Percentiles rank a stretch among this genome's conserved stretches.
Conservation (phyloP, 164 flowering plant genomes). For the Buxus sempervirens region DNA sequence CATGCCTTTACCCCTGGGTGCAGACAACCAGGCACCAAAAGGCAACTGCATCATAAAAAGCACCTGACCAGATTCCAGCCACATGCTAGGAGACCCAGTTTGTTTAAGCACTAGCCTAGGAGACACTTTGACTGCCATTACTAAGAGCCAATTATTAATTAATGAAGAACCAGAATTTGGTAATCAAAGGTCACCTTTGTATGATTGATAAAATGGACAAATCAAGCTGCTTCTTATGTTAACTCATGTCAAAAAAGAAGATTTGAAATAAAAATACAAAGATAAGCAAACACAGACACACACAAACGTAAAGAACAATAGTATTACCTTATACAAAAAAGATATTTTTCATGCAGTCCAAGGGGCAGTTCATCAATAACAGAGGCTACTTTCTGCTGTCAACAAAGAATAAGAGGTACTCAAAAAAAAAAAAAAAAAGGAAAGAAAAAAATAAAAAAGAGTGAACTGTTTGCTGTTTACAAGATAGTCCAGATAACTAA, state of each 20-base stretch:
- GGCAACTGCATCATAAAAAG: no score
- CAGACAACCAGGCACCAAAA: no score
- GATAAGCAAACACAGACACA: neutral
- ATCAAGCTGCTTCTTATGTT: neutral
- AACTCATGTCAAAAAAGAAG: neutral
- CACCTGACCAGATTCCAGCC: no score
- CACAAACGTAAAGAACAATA: neutral
- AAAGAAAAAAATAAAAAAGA: neutral
- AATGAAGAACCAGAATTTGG: no score
- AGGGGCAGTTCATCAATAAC: slow-evolving; percentile 82
- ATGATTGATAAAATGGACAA: neutral
- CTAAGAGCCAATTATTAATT: no score
- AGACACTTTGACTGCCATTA: no score
- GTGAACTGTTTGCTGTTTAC: neutral
- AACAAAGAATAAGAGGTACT: slow-evolving; percentile 8
- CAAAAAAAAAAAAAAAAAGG: neutral
- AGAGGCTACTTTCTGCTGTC: slow-evolving; percentile 80
- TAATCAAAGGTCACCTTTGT: no score
- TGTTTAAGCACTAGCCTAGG: no score
- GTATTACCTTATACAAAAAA: slow-evolving; percentile 78
- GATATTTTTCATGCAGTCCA: slow-evolving; percentile 74
- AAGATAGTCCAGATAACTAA: no score
- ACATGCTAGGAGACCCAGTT: no score
- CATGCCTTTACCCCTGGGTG: no score
- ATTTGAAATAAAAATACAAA: neutral